Evolutionary conservation across 345 rosid species (phyloP), one percentile per base, ranked within the genome.

Genomic region (Salix caprea): DNA sequence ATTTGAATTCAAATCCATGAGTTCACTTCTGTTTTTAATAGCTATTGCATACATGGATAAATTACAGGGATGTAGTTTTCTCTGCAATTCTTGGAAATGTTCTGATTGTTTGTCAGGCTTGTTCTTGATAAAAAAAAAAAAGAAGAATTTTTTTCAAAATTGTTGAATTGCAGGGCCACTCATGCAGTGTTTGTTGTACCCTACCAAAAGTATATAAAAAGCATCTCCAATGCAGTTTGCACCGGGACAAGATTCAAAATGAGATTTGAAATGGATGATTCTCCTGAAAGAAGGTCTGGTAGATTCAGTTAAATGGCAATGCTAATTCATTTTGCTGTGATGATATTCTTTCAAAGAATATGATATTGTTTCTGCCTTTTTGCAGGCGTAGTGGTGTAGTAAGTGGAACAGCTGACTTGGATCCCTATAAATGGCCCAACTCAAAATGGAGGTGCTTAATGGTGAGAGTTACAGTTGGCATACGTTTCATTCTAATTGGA

Each of bases 371-470:
- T 61, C 16, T 42, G 42, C 42, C 71, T 75, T 70, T 67, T 78
- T 84, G 81, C 88, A 94, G 94, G 85, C 87, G 85, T 68, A 85
- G 84, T 68, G 98, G 98, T 73, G 89, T 89, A 19, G 95, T 92
- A 72, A 88, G 84, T 50, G 92, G 95, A 73, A 81, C 88, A 18
- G 76, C 88, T 71, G 97, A 91, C 86, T 74, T 86, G 82, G 97
- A 94, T 85, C 92, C 93, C 2, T 88, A 86, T 80, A 82, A 89
- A 77, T 94, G 98, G 98, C 94, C 95, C 32, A 89, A 87, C 79
- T 94, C 98, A 44, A 92, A 91, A 85, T 94, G 98, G 98, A 90
- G 94, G 79, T 92, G 94, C 88, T 80, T 94, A 74, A 84, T 81
- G 95, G 98, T 94, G 65, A 75, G 87, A 46, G 50, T 46, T 46